phyloP scores from a whole-genome alignment of 768 basidiomycete species.

The Tricholoma furcatifolium region DNA sequence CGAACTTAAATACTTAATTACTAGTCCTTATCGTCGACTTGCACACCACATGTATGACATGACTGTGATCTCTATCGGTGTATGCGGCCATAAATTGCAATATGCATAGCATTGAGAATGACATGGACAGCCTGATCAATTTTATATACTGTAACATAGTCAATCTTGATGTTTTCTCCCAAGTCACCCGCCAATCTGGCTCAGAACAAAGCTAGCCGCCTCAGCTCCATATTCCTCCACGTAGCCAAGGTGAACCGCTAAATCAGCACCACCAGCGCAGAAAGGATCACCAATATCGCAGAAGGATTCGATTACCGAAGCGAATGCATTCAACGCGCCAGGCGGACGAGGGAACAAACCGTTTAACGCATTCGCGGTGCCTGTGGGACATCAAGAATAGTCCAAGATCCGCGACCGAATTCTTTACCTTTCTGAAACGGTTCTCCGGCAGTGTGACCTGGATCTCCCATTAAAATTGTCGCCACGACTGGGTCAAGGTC shows the following conservation, averaged over 20 bases:
- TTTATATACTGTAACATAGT: background rate
- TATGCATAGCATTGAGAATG: background rate
- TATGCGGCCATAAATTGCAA: background rate
- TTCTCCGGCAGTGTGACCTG: conserved; percentile 11
- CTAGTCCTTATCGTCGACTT: no score
- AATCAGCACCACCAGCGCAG: conserved; percentile 24
- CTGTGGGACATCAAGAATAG: background rate
- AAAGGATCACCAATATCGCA: conserved; percentile 28
- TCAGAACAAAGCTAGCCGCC: conserved; percentile 24
- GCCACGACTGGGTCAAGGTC: conserved; percentile 7
- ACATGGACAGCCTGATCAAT: background rate
- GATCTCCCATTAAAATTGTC: conserved; percentile 14
- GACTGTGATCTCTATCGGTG: no score
- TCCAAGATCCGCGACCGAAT: background rate
- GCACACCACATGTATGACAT: no score
- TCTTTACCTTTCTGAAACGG: conserved; percentile 12
- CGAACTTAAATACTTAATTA: no score
- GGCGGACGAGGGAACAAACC: conserved; percentile 12
- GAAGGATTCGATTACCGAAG: conserved; percentile 15
- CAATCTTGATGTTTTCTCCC: background rate
- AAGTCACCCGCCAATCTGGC: conserved; percentile 24
- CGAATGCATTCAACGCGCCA: conserved; percentile 8
- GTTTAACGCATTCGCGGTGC: conserved; percentile 10
- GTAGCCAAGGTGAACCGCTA: conserved; percentile 23
- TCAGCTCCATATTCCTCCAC: conserved; percentile 24